Conservation (phyloP, 371 early-diverging fungal genomes). For the Spraguea lophii region DNA sequence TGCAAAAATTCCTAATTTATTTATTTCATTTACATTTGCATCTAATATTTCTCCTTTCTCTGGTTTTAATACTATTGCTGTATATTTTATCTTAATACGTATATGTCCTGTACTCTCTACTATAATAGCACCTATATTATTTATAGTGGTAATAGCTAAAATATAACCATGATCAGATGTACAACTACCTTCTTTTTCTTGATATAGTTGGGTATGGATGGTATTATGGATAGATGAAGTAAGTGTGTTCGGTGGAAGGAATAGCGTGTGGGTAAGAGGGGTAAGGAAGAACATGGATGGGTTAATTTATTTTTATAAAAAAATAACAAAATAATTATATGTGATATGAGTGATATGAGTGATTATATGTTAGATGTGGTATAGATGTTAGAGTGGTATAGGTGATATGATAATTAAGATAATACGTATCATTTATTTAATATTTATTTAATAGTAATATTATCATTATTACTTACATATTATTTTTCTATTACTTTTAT, state of each 20-base stretch:
- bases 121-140: slow-evolving; percentile 29
- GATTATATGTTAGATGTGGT: too few relatives aligned
- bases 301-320: too few relatives aligned
- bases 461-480: too few relatives aligned
- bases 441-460: too few relatives aligned
- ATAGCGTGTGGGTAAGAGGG: not conserved
- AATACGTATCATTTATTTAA: too few relatives aligned
- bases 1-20: slow-evolving; percentile 45
- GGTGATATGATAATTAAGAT: too few relatives aligned
- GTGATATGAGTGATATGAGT: too few relatives aligned
- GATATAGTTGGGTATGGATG: not conserved
- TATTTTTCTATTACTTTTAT: too few relatives aligned
- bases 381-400: too few relatives aligned
- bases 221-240: not conserved
- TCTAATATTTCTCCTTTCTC: slow-evolving; percentile 42
- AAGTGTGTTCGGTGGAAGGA: not conserved
- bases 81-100: slow-evolving; percentile 41
- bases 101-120: slow-evolving; percentile 28
- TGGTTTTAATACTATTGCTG: slow-evolving; percentile 42
- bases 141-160: slow-evolving; percentile 36
- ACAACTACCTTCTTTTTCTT: slow-evolving; percentile 43
- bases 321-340: too few relatives aligned
- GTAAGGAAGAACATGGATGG: too few relatives aligned
- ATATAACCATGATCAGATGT: slow-evolving; percentile 37
- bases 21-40: slow-evolving; percentile 42